These are phyloP conservation scores for Leccinum disarticulatum DNA, from an alignment of 768 basidiomycete genomes.

Conservation along the genomic window DNA sequence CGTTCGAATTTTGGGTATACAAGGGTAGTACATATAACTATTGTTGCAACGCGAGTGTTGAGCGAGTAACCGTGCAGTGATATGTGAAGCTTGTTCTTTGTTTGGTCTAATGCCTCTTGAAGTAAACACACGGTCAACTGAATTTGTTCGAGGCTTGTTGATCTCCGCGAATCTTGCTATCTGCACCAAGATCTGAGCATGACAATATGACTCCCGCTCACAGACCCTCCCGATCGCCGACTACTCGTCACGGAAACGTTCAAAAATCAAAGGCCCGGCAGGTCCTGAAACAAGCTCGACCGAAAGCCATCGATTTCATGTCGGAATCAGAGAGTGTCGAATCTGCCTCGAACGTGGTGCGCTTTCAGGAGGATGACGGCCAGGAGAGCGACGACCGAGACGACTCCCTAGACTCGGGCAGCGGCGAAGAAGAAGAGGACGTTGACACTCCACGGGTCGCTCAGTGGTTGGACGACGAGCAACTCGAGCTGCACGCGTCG, in stretches of 20 bases:
- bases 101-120: not conserved
- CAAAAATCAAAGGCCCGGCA: slow-evolving; percentile 6
- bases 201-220: slow-evolving; percentile 10
- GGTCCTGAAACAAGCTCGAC: slow-evolving; percentile 11
- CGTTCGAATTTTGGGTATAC: not conserved
- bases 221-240: not conserved
- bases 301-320: slow-evolving; percentile 19
- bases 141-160: not conserved
- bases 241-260: not conserved
- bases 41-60: too few relatives aligned
- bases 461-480: slow-evolving; percentile 58
- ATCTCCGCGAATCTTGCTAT: not conserved
- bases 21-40: not conserved
- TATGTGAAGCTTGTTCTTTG: too few relatives aligned
- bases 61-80: too few relatives aligned
- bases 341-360: not conserved
- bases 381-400: slow-evolving; percentile 30
- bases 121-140: not conserved
- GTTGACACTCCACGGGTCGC: slow-evolving; percentile 55
- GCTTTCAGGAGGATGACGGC: slow-evolving; percentile 21
- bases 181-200: not conserved
- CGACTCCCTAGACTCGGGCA: slow-evolving; percentile 27
- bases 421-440: not conserved
- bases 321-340: slow-evolving; percentile 10
- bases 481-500: slow-evolving; percentile 28